Evolutionary conservation across 345 rosid species (phyloP), one percentile per base, ranked within the genome.

Genomic region (Lagerstroemia speciosa): DNA sequence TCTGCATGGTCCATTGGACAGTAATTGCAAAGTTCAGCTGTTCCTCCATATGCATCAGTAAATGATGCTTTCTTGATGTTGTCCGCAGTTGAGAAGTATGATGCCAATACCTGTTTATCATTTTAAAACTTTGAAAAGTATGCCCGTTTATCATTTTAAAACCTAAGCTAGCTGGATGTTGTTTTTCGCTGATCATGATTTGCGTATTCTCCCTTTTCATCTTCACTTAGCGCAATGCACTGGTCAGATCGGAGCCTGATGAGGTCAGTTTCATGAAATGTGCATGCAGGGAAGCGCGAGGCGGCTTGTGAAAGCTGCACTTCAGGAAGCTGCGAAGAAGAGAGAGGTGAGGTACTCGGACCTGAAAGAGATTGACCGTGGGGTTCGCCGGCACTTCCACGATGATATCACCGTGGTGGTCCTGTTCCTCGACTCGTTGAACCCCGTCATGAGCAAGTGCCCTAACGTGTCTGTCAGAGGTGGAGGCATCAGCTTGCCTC

Each of bases 371-470:
- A 71, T 71, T 5, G 68, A 71, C 62, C 67, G 73, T 0, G 73
- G 73, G 3, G 73, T 71, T 0, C 67, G 73, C 4, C 43, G 73
- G n/a, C 73, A 71, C 43, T 71, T 71, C 73, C 73, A 71, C 62
- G 73, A 71, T 11, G 73, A 71, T 24, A 71, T 63, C 30, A 71
- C 73, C 2, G 73, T 71, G 6, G 29, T 71, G 1, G 67, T 71
- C 43, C 67, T 71, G 61, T 71, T 71, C 62, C 67, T 71, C 41
- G 73, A 71, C 62, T 36, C 67, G 22, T 10, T n/a, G 36, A 19
- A 24, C 36, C n/a, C 15, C 31, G 53, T 20, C 50, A 17, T 33
- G 72, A 60, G 55, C 53, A 0, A 58, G 33, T 41, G 36, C 52
- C n/a, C 55, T 27, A 69, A 16, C 12, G 3, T 69, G 26, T 69